These are phyloP conservation scores for Daldinia vernicosa DNA, from an alignment of 495 filamentous ascomycete genomes.

Conservation along the genomic window DNA sequence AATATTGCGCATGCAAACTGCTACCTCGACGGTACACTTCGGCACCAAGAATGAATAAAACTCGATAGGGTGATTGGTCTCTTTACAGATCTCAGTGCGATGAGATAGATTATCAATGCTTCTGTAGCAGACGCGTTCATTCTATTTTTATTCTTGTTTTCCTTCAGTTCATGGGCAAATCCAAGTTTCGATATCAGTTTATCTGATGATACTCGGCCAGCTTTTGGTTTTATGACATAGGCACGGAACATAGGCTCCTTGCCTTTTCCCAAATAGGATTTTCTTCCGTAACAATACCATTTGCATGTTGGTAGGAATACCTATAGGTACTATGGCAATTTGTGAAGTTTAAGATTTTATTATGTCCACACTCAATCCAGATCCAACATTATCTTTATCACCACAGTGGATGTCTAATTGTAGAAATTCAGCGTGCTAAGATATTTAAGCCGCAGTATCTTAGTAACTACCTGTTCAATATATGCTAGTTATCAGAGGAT, in stretches of 20 bases:
- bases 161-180: slow-evolving; percentile 26
- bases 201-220: slow-evolving; percentile 24
- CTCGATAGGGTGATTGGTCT: background rate
- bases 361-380: background rate
- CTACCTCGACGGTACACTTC: slow-evolving; percentile 25
- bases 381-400: background rate
- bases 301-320: background rate
- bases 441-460: background rate
- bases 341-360: background rate
- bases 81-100: slow-evolving; percentile 10
- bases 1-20: slow-evolving; percentile 19
- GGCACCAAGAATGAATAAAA: slow-evolving; percentile 2
- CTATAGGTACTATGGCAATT: background rate
- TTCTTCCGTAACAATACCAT: slow-evolving; percentile 21
- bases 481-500: background rate
- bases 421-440: background rate
- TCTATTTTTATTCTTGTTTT: background rate
- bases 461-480: background rate
- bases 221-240: slow-evolving; percentile 30
- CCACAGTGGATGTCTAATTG: background rate
- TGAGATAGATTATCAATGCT: slow-evolving; percentile 5
- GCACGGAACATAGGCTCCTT: slow-evolving; percentile 16
- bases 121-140: slow-evolving; percentile 2
- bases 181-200: slow-evolving; percentile 22
- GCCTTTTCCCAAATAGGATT: slow-evolving; percentile 24